phyloP scores from a whole-genome alignment of 2,329 filamentous ascomycete species.

The Trichoderma koningii region DNA sequence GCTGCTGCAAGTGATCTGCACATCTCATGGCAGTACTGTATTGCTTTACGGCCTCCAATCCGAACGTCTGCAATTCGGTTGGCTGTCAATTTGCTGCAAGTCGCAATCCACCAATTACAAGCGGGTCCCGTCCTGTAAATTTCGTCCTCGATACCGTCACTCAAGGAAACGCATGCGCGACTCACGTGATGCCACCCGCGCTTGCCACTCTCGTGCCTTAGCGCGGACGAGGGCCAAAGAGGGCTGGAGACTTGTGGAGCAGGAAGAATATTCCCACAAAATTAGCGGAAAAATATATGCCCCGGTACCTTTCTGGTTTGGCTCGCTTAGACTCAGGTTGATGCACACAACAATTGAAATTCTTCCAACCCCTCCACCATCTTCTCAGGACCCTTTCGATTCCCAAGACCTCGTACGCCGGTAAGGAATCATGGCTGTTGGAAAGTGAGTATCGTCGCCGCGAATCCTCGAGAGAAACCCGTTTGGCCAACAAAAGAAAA shows the following conservation, averaged over 20 bases:
- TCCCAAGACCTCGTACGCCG: slow-evolving; percentile 48
- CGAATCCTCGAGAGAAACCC: slow-evolving; percentile 11
- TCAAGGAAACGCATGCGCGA: not conserved
- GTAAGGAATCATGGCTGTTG: slow-evolving; percentile 62
- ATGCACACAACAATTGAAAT: slow-evolving; percentile 47
- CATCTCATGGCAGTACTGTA: too few species aligned
- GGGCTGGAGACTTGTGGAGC: slow-evolving; percentile 14
- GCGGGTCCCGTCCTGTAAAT: too few species aligned
- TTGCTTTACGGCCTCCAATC: too few species aligned
- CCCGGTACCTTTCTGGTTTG: slow-evolving; percentile 32
- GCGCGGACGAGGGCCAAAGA: slow-evolving; percentile 6
- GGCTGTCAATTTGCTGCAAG: not conserved
- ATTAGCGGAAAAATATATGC: slow-evolving; percentile 28
- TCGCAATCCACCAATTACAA: not conserved
- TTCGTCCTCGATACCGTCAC: not conserved
- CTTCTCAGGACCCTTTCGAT: slow-evolving; percentile 48
- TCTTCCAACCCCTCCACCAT: slow-evolving; percentile 46
- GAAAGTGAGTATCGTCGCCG: slow-evolving; percentile 52
- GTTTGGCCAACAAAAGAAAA: slow-evolving; percentile 17
- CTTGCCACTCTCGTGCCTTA: not conserved
- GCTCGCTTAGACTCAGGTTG: slow-evolving; percentile 45
- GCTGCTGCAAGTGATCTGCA: too few species aligned
- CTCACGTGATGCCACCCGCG: not conserved
- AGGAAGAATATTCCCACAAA: slow-evolving; percentile 12
- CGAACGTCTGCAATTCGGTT: not conserved